Evolutionary conservation across 768 basidiomycete species (phyloP).

Genomic region (Tubosaeta brunneosetosa): DNA sequence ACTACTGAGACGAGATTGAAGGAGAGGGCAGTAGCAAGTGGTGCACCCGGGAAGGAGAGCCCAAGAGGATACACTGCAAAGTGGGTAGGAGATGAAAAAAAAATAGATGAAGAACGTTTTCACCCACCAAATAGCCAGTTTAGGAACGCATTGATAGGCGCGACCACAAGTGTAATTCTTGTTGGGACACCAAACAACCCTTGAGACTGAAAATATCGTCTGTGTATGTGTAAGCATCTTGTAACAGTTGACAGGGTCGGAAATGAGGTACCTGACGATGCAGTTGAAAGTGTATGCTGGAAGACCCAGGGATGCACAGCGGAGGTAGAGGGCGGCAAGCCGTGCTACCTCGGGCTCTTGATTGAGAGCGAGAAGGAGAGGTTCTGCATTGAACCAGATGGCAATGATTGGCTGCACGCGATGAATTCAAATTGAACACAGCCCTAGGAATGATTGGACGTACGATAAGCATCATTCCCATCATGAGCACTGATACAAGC

Average conservation of each 20-base stretch:
- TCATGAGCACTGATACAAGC: conserved; percentile 50
- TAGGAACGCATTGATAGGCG: conserved; percentile 79
- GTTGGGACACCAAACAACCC: conserved; percentile 85
- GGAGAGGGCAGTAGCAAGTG: conserved; percentile 81
- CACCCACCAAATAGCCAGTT: conserved; percentile 80
- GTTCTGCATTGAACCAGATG: conserved; percentile 83
- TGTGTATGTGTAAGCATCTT: conserved; percentile 6
- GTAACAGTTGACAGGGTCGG: not conserved
- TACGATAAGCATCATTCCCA: conserved; percentile 56
- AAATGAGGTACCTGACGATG: conserved; percentile 42
- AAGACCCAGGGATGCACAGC: conserved; percentile 71
- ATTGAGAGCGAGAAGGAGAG: conserved; percentile 65
- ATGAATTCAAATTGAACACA: not conserved
- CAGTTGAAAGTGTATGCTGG: conserved; percentile 65
- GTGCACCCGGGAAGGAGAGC: conserved; percentile 89
- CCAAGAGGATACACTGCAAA: conserved; percentile 46
- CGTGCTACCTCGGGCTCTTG: conserved; percentile 84
- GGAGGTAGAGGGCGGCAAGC: conserved; percentile 72
- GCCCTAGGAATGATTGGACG: conserved; percentile 20
- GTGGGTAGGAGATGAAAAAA: not conserved
- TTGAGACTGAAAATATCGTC: conserved; percentile 71
- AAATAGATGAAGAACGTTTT: not conserved
- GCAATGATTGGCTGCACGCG: conserved; percentile 45
- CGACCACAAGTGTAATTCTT: conserved; percentile 72
- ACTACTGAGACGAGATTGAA: conserved; percentile 76